These are phyloP conservation scores for Crithidia bombi DNA, from an alignment of 208 protist species.

Conservation along the genomic window DNA sequence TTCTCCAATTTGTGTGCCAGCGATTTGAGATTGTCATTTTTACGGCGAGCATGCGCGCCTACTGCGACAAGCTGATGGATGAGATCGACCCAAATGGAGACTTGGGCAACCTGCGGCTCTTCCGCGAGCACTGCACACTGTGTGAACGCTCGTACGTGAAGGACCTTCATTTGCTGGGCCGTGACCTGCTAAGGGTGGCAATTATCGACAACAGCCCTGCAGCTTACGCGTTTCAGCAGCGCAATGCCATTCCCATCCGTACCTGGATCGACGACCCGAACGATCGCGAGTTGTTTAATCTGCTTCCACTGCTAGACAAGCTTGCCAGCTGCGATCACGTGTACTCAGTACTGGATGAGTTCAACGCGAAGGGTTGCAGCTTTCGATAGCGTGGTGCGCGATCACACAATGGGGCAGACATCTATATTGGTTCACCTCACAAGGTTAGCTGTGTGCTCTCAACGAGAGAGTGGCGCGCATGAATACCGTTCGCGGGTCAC, in stretches of 20 bases:
- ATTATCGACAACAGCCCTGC: slow-evolving; percentile 77
- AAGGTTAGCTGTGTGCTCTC: no score
- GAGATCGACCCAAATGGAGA: slow-evolving; percentile 47
- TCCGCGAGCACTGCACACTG: slow-evolving; percentile 60
- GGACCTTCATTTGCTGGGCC: slow-evolving; percentile 57
- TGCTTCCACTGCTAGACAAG: slow-evolving; percentile 52
- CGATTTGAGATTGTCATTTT: slow-evolving; percentile 75
- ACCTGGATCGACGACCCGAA: slow-evolving; percentile 65
- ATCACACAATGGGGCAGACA: no score
- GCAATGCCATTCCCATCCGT: slow-evolving; percentile 70
- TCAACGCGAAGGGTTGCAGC: slow-evolving; percentile 39
- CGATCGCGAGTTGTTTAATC: slow-evolving; percentile 50
- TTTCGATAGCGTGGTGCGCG: slow-evolving; percentile 12
- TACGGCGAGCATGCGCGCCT: slow-evolving; percentile 55
- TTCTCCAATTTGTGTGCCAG: slow-evolving; percentile 48
- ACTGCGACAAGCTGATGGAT: slow-evolving; percentile 59
- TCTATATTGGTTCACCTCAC: no score
- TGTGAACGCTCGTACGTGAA: slow-evolving; percentile 59
- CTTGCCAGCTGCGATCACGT: slow-evolving; percentile 48
- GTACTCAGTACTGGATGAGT: slow-evolving; percentile 58
- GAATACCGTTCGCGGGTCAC: no score
- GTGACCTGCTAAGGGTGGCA: slow-evolving; percentile 43
- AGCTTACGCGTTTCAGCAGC: slow-evolving; percentile 72
- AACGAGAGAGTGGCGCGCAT: no score
- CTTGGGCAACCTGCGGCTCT: slow-evolving; percentile 53